These are phyloP conservation scores for Paramyrothecium sp. DNA, from an alignment of 2,329 filamentous ascomycete genomes.

Conservation along the genomic window DNA sequence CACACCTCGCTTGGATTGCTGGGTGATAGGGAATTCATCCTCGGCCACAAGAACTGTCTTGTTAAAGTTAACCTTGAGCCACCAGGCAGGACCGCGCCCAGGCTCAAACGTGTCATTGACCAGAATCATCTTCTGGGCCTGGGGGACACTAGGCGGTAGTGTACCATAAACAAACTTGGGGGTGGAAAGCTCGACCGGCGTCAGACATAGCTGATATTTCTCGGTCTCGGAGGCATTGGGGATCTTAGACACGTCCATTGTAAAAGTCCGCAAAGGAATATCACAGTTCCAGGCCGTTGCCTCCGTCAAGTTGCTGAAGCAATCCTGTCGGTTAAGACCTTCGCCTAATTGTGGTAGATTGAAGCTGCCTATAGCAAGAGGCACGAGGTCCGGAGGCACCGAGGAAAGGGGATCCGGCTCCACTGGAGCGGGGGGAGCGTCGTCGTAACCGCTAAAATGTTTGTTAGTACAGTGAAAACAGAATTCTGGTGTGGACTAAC, in stretches of 20 bases:
- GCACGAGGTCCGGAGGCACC: background rate
- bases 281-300: slow-evolving; percentile 64
- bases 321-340: slow-evolving; percentile 38
- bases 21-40: slow-evolving; percentile 26
- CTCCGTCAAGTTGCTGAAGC: slow-evolving; percentile 55
- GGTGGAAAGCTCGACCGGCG: slow-evolving; percentile 35
- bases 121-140: slow-evolving; percentile 38
- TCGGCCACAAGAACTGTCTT: slow-evolving; percentile 56
- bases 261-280: slow-evolving; percentile 43
- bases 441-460: too few relatives aligned
- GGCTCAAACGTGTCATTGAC: slow-evolving; percentile 51
- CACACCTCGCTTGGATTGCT: slow-evolving; percentile 24
- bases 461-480: too few relatives aligned
- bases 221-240: slow-evolving; percentile 20
- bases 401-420: background rate
- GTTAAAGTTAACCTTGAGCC: slow-evolving; percentile 49
- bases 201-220: slow-evolving; percentile 40
- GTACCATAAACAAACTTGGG: slow-evolving; percentile 50
- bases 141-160: slow-evolving; percentile 44
- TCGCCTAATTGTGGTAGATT: slow-evolving; percentile 53
- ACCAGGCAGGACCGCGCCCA: slow-evolving; percentile 53
- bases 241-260: slow-evolving; percentile 36
- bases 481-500: background rate
- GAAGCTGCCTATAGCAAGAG: slow-evolving; percentile 54
- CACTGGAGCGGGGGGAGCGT: too few relatives aligned